A percentile compares a stretch with the other conserved stretches of the same genome.
Conservation (phyloP, 2,329 filamentous ascomycete species). For the Mariannaea sp. region DNA sequence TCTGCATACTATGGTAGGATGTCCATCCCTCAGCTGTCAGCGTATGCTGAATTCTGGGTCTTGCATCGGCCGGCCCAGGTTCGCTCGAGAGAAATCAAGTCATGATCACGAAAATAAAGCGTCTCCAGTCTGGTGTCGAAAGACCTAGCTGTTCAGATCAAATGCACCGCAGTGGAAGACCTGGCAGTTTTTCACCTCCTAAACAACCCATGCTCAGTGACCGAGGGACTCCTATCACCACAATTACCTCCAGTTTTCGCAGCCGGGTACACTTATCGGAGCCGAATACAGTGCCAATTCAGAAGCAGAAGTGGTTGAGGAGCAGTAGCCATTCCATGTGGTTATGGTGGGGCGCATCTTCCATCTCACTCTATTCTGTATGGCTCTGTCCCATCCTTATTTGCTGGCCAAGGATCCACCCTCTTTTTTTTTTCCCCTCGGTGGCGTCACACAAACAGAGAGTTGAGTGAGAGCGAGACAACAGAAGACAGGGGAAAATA, state of each 20-base stretch:
- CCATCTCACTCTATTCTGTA: slow-evolving; percentile 5
- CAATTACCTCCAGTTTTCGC: too few species aligned
- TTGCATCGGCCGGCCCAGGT: slow-evolving; percentile 5
- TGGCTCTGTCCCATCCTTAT: slow-evolving; percentile 14
- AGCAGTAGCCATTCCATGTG: not conserved
- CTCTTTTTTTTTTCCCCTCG: slow-evolving; percentile 6
- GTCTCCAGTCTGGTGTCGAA: not conserved
- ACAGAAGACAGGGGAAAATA: slow-evolving; percentile 11
- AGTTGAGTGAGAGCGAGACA: slow-evolving; percentile 10
- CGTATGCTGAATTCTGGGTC: slow-evolving; percentile 1
- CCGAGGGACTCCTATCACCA: not conserved
- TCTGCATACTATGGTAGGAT: slow-evolving; percentile 2
- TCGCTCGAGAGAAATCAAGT: slow-evolving; percentile 6
- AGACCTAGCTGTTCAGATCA: not conserved
- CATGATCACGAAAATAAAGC: not conserved
- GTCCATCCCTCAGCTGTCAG: not conserved
- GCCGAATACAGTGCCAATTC: slow-evolving; percentile 19
- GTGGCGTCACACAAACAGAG: slow-evolving; percentile 18
- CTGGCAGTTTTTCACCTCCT: too few species aligned
- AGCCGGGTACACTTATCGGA: slow-evolving; percentile 13
- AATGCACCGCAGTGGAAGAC: too few species aligned
- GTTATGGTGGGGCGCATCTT: slow-evolving; percentile 1
- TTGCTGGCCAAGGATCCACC: slow-evolving; percentile 2
- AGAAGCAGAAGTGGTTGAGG: too few species aligned
- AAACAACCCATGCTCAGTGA: not conserved